Evolutionary conservation across 495 filamentous ascomycete species (phyloP).

Genomic region (Parathielavia appendiculata): DNA sequence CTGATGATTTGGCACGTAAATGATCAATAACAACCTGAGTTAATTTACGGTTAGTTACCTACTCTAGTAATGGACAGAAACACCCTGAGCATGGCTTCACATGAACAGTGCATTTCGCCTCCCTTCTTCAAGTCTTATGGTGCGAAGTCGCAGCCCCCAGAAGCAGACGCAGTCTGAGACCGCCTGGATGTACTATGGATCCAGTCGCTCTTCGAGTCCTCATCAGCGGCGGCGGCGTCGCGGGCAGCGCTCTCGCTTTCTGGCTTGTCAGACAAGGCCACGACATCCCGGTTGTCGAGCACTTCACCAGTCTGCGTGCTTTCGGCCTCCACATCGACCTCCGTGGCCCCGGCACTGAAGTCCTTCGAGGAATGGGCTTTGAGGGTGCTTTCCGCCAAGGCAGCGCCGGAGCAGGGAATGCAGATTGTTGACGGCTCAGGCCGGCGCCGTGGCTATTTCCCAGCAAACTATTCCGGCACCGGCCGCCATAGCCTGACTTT

Average conservation of each 20-base stretch:
- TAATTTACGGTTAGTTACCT: too few relatives aligned
- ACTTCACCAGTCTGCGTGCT: slow-evolving; percentile 40
- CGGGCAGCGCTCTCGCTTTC: slow-evolving; percentile 47
- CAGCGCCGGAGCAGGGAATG: slow-evolving; percentile 40
- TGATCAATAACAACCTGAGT: too few relatives aligned
- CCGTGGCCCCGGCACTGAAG: slow-evolving; percentile 41
- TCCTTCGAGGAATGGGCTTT: slow-evolving; percentile 51
- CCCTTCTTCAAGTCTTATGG: background rate
- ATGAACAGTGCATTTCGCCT: too few relatives aligned
- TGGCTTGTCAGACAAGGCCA: slow-evolving; percentile 45
- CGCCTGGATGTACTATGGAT: background rate
- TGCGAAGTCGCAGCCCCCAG: too few relatives aligned
- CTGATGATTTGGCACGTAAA: too few relatives aligned
- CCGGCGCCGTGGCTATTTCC: slow-evolving; percentile 37
- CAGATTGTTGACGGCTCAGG: slow-evolving; percentile 40
- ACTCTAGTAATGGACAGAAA: too few relatives aligned
- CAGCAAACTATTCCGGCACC: slow-evolving; percentile 34
- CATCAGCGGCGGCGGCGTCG: slow-evolving; percentile 34
- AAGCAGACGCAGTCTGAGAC: background rate
- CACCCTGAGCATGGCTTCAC: too few relatives aligned
- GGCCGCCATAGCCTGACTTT: slow-evolving; percentile 40
- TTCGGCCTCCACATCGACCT: slow-evolving; percentile 52
- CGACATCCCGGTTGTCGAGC: slow-evolving; percentile 50
- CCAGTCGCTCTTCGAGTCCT: slow-evolving; percentile 24
- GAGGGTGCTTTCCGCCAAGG: slow-evolving; percentile 40